phyloP scores from a whole-genome alignment of 192 early-diverging fungal species.

The Coemansia sp. region DNA sequence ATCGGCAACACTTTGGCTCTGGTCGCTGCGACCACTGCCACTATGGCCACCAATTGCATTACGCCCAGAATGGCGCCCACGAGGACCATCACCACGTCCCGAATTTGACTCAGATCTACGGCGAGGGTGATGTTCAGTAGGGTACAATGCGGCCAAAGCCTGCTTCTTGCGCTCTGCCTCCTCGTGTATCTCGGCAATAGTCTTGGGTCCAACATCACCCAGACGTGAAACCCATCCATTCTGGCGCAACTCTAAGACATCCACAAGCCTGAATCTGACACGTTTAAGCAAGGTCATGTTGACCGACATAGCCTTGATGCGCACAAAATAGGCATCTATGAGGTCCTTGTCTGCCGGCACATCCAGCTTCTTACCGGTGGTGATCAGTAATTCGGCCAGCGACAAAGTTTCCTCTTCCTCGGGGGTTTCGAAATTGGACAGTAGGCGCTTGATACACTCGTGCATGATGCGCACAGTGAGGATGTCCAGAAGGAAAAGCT shows the following conservation, averaged over 20 bases:
- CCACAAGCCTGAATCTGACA: constrained; percentile 91
- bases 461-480: constrained; percentile 95
- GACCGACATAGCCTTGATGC: constrained; percentile 75
- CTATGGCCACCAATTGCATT: constrained; percentile 72
- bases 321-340: constrained; percentile 87
- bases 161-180: constrained; percentile 65
- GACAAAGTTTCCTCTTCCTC: constrained; percentile 96
- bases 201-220: constrained; percentile 76
- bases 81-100: constrained; percentile 64
- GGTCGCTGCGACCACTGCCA: constrained; percentile 59
- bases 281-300: constrained; percentile 74
- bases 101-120: constrained; percentile 62
- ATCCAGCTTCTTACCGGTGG: constrained; percentile 84
- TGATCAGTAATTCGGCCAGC: constrained; percentile 87
- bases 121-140: constrained; percentile 62
- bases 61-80: constrained; percentile 55
- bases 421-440: constrained; percentile 70
- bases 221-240: constrained; percentile 73
- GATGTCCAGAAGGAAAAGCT: constrained; percentile 89
- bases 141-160: constrained; percentile 72
- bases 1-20: constrained; percentile 66
- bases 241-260: constrained; percentile 81
- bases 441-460: constrained; percentile 81
- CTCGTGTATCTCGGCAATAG: constrained; percentile 91
- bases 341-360: constrained; percentile 49